Percentiles rank a stretch among this genome's conserved stretches.
phyloP scores from a whole-genome alignment of 805 yeast genomes.

The Debaryomyces hansenii region DNA sequence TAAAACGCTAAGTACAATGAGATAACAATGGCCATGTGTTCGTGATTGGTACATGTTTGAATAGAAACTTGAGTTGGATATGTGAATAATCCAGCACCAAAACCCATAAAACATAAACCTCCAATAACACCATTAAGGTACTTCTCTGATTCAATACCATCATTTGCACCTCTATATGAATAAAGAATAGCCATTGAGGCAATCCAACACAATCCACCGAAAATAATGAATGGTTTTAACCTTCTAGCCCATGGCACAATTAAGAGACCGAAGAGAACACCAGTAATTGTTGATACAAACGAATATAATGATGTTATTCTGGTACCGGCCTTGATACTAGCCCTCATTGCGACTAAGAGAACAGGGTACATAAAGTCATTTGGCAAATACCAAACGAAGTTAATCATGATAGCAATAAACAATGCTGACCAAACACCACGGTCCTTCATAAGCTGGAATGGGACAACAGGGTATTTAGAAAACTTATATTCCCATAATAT shows the following conservation, averaged over 20 bases:
- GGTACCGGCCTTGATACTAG: constrained; percentile 61
- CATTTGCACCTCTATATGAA: constrained; percentile 51
- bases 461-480: constrained; percentile 64
- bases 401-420: constrained; percentile 54
- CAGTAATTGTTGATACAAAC: constrained; percentile 62
- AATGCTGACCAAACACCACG: constrained; percentile 77
- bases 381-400: constrained; percentile 68
- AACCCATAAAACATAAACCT: constrained; percentile 61
- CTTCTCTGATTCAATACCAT: constrained; percentile 30
- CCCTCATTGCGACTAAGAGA: constrained; percentile 61
- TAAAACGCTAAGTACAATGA: constrained; percentile 58
- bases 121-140: constrained; percentile 59
- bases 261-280: constrained; percentile 57
- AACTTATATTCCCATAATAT: constrained; percentile 56
- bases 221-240: constrained; percentile 58
- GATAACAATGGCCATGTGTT: constrained; percentile 61
- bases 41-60: constrained; percentile 59
- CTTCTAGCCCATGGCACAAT: constrained; percentile 48
- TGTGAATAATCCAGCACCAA: constrained; percentile 74
- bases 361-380: constrained; percentile 69
- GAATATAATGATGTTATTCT: constrained; percentile 63
- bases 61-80: constrained; percentile 63
- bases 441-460: constrained; percentile 57
- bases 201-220: constrained; percentile 60
- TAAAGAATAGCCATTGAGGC: constrained; percentile 60